Conservation (phyloP, 148 eudicot genomes). For the Rheum nobile region DNA sequence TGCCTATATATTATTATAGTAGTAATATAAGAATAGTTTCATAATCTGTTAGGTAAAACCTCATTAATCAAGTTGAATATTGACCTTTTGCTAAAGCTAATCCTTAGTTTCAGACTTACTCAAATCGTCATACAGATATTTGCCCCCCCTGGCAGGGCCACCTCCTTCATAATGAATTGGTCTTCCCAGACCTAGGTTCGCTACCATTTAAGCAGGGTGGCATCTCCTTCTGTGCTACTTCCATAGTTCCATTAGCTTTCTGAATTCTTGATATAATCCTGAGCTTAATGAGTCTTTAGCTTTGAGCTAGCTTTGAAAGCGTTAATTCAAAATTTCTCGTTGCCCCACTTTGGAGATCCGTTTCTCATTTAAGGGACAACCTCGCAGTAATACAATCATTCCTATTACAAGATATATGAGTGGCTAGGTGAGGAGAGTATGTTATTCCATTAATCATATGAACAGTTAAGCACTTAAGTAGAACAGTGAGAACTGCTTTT, state of each 20-base stretch:
- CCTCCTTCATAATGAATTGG: background rate
- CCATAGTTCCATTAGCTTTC: background rate
- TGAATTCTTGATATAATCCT: background rate
- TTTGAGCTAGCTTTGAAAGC: background rate
- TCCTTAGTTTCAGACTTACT: background rate
- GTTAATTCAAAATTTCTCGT: background rate
- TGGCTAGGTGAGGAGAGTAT: background rate
- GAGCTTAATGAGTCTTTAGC: background rate
- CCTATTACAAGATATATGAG: background rate
- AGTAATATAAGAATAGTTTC: background rate
- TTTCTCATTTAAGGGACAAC: conserved; percentile 1
- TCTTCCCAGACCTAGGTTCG: background rate
- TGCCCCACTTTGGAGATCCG: background rate
- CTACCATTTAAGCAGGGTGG: background rate
- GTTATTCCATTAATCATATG: background rate
- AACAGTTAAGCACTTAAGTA: background rate
- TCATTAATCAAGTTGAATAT: conserved; percentile 4
- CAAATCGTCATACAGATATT: background rate
- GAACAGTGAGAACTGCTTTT: background rate
- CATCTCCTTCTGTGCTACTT: background rate
- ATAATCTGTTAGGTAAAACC: background rate
- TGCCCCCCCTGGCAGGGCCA: background rate
- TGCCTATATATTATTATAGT: background rate
- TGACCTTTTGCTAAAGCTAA: background rate
- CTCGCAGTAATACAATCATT: background rate